Conservation (phyloP, 257 asterid species). For the Solanum neorickii region DNA sequence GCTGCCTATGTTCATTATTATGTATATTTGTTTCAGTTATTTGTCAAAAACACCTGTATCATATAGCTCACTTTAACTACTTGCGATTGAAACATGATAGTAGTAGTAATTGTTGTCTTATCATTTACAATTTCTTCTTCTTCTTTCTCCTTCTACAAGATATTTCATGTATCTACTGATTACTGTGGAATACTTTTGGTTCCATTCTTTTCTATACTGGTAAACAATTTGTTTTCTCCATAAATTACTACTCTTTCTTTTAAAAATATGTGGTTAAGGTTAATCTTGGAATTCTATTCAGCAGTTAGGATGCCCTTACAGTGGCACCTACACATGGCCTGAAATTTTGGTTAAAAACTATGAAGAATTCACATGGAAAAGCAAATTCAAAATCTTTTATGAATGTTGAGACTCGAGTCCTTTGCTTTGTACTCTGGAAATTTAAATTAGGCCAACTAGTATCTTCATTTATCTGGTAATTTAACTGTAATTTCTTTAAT, state of each 20-base stretch:
- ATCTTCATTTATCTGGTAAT: background rate
- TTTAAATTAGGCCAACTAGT: background rate
- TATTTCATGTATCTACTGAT: background rate
- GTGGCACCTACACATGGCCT: background rate
- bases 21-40: background rate
- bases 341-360: background rate
- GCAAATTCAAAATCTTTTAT: background rate
- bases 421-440: background rate
- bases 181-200: background rate
- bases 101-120: background rate
- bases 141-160: background rate
- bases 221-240: background rate
- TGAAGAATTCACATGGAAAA: background rate
- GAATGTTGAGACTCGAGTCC: background rate
- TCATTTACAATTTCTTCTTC: background rate
- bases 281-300: background rate
- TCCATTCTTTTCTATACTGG: background rate
- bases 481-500: background rate
- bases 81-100: background rate
- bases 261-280: background rate
- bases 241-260: background rate
- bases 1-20: constrained; percentile 63
- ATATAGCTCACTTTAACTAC: background rate
- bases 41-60: background rate
- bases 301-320: background rate